Evolutionary conservation across 495 filamentous ascomycete species (phyloP).

Genomic region (Aspergillus coremiiformis): DNA sequence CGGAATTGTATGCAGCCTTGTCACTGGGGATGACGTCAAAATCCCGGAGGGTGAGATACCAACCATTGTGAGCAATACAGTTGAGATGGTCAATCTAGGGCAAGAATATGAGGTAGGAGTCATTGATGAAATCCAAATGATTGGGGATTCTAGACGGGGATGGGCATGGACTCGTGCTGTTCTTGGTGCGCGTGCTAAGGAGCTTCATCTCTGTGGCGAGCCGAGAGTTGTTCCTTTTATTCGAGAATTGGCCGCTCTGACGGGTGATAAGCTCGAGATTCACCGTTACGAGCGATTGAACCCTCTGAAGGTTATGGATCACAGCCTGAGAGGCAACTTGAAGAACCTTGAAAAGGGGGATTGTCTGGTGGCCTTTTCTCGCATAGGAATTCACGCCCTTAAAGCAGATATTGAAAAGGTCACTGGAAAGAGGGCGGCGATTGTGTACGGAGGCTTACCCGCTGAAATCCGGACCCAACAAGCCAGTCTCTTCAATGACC

Average conservation of each 20-base stretch:
- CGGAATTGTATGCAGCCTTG: slow-evolving; percentile 64
- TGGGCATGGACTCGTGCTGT: slow-evolving; percentile 98
- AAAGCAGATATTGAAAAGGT: slow-evolving; percentile 66
- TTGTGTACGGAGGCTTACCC: slow-evolving; percentile 87
- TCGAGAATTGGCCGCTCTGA: slow-evolving; percentile 63
- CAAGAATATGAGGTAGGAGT: slow-evolving; percentile 75
- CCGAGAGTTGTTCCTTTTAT: slow-evolving; percentile 74
- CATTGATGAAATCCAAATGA: slow-evolving; percentile 98
- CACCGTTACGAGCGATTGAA: slow-evolving; percentile 78
- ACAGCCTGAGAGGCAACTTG: slow-evolving; percentile 56
- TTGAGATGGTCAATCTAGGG: slow-evolving; percentile 87
- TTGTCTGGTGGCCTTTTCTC: slow-evolving; percentile 78
- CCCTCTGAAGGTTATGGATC: slow-evolving; percentile 56
- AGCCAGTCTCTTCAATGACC: slow-evolving; percentile 88
- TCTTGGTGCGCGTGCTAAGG: slow-evolving; percentile 74
- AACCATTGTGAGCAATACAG: slow-evolving; percentile 74
- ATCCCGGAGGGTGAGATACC: slow-evolving; percentile 41
- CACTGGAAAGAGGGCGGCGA: slow-evolving; percentile 74
- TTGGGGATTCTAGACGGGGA: slow-evolving; percentile 68
- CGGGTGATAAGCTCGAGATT: slow-evolving; percentile 77
- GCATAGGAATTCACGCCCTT: slow-evolving; percentile 71
- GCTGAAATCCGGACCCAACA: slow-evolving; percentile 90
- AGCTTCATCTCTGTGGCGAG: slow-evolving; percentile 93
- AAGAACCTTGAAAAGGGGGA: slow-evolving; percentile 75
- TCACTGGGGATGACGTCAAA: slow-evolving; percentile 86